phyloP scores from a whole-genome alignment of 2,329 filamentous ascomycete species.

The Cladosporium colombiae region DNA sequence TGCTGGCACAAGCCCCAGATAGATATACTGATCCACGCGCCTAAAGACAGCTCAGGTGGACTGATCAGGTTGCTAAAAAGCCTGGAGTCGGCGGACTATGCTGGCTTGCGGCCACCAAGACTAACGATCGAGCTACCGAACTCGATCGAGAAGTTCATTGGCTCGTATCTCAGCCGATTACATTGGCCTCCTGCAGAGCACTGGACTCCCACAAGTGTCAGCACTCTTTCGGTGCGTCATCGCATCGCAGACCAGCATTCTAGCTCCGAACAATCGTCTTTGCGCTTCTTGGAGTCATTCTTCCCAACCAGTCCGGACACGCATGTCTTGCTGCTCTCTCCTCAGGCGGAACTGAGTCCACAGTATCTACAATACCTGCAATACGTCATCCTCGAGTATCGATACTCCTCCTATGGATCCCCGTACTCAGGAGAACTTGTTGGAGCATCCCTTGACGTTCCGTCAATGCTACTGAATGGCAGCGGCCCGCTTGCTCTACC shows the following conservation, averaged over 20 bases:
- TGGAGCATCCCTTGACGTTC: constrained; percentile 78
- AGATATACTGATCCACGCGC: constrained; percentile 81
- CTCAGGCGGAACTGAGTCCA: constrained; percentile 75
- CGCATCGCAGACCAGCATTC: constrained; percentile 64
- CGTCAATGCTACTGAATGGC: constrained; percentile 64
- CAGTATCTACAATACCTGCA: constrained; percentile 86
- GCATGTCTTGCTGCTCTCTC: constrained; percentile 82
- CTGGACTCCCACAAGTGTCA: constrained; percentile 45
- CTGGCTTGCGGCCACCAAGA: constrained; percentile 67
- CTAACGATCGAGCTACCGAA: constrained; percentile 83
- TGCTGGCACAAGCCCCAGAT: constrained; percentile 77
- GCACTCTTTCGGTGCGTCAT: constrained; percentile 68
- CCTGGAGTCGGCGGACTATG: constrained; percentile 73
- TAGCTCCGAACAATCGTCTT: constrained; percentile 69
- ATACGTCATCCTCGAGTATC: constrained; percentile 74
- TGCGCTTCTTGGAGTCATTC: constrained; percentile 81
- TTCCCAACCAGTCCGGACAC: constrained; percentile 71
- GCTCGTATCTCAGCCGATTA: constrained; percentile 63
- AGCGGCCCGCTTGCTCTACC: constrained; percentile 57
- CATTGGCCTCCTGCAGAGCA: constrained; percentile 64
- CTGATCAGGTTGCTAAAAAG: constrained; percentile 76
- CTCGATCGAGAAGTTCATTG: constrained; percentile 65
- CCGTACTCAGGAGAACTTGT: constrained; percentile 61
- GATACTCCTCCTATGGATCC: constrained; percentile 60
- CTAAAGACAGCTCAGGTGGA: constrained; percentile 68